Percentiles rank a stretch among this genome's conserved stretches.
Evolutionary conservation across 2,329 filamentous ascomycete genomes (phyloP).

Genomic region (Epichloe gansuensis): DNA sequence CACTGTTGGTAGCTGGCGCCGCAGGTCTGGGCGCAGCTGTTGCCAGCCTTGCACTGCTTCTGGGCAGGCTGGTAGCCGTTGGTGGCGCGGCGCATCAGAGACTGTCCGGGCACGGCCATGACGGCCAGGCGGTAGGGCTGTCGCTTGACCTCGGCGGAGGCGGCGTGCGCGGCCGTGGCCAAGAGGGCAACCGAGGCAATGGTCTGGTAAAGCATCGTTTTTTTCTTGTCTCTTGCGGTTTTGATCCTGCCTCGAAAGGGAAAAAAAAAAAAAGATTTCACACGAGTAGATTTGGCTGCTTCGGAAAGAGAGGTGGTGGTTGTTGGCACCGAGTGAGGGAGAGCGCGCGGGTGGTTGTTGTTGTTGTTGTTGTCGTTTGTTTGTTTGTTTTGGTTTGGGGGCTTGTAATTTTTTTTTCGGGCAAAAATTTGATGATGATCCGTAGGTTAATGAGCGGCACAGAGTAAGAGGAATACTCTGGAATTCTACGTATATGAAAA

Average conservation of each 20-base stretch:
- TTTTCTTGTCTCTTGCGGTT: not conserved
- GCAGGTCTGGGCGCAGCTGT: constrained; percentile 43
- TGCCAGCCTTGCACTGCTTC: constrained; percentile 34
- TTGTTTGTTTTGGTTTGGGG: not conserved
- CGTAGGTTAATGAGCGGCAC: constrained; percentile 3
- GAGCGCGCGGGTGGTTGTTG: not conserved
- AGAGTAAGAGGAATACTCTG: constrained; percentile 16
- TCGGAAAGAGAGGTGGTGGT: not conserved
- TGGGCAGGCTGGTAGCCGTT: constrained; percentile 38
- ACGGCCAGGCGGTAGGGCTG: constrained; percentile 26
- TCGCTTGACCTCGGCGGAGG: constrained; percentile 13
- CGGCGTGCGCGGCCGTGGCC: constrained; percentile 22
- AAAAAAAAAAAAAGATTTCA: too few relatives aligned
- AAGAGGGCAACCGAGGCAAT: constrained; percentile 18
- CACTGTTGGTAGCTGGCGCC: constrained; percentile 38
- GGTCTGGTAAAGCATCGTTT: constrained; percentile 25
- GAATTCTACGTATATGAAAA: constrained; percentile 5
- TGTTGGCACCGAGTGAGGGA: not conserved
- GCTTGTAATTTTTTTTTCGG: not conserved
- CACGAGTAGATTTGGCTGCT: too few relatives aligned
- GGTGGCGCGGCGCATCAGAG: constrained; percentile 31
- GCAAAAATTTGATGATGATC: not conserved
- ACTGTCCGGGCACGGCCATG: constrained; percentile 26
- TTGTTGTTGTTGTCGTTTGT: not conserved
- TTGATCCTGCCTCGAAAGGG: not conserved